These are phyloP conservation scores for Eucalyptus victrix DNA, from an alignment of 345 rosid species.

Conservation along the genomic window DNA sequence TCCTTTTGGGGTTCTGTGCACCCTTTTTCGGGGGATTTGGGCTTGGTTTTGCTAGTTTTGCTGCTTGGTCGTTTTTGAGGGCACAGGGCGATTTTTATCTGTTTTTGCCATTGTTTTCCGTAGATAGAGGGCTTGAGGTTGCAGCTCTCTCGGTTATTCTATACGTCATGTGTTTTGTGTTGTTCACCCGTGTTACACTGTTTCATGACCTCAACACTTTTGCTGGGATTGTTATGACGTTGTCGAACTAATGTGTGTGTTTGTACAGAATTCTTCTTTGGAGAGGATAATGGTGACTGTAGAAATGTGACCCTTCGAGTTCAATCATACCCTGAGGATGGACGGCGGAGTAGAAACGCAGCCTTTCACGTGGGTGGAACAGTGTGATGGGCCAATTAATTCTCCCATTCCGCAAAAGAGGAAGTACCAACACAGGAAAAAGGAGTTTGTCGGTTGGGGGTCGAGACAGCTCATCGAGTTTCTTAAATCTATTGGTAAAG, in stretches of 20 bases:
- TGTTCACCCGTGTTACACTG: not conserved
- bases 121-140: not conserved
- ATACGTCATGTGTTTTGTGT: not conserved
- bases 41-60: not conserved
- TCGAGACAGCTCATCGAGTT: constrained; percentile 58
- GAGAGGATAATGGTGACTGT: not conserved
- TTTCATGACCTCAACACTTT: not conserved
- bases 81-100: not conserved
- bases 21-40: not conserved
- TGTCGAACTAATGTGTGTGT: not conserved
- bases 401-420: constrained; percentile 18
- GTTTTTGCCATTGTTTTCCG: not conserved
- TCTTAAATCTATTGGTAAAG: constrained; percentile 40
- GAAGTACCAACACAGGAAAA: constrained; percentile 28
- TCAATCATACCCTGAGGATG: not conserved
- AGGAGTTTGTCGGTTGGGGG: constrained; percentile 71
- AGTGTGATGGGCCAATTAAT: not conserved
- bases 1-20: not conserved
- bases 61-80: not conserved
- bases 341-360: not conserved
- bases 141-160: not conserved
- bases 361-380: constrained; percentile 30
- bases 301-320: not conserved
- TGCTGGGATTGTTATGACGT: not conserved
- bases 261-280: not conserved